Percentiles rank a stretch among this genome's conserved stretches.
phyloP scores from a whole-genome alignment of 2,329 filamentous ascomycete genomes.

The Lachnellula subtilissima region DNA sequence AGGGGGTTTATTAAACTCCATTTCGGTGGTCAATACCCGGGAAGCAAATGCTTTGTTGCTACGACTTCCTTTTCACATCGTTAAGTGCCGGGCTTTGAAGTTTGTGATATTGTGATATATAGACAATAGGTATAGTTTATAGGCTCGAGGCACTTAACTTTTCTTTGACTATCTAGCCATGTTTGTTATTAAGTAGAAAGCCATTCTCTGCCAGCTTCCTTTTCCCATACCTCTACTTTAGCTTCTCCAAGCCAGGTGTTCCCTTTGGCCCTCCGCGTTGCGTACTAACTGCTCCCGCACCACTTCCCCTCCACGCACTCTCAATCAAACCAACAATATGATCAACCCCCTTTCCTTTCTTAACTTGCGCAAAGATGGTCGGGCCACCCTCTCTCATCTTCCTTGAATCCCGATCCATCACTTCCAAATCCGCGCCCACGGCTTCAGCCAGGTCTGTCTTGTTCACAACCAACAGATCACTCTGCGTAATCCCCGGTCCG shows the following conservation, averaged over 20 bases:
- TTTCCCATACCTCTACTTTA: constrained; percentile 28
- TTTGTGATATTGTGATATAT: no score
- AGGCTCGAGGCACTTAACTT: no score
- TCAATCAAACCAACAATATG: constrained; percentile 84
- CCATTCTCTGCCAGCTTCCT: no score
- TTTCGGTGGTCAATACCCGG: no score
- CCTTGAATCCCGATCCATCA: constrained; percentile 92
- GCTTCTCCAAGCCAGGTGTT: constrained; percentile 50
- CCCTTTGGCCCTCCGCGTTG: constrained; percentile 52
- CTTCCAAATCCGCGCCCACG: constrained; percentile 80
- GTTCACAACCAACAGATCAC: constrained; percentile 88
- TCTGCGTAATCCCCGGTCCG: constrained; percentile 94
- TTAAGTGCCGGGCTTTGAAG: no score
- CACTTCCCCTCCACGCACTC: constrained; percentile 89
- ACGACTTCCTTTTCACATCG: no score
- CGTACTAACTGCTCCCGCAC: constrained; percentile 60
- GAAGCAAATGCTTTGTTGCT: no score
- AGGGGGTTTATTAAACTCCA: no score
- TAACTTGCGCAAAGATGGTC: constrained; percentile 96
- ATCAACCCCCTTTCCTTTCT: constrained; percentile 77
- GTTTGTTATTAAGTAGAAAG: no score
- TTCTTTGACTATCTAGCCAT: no score
- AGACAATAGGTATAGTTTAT: no score
- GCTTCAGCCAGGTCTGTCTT: constrained; percentile 93
- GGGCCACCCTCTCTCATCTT: constrained; percentile 96